Evolutionary conservation across 768 basidiomycete species (phyloP), one percentile per base, ranked within the genome.

Genomic region (Dentipellis fragilis): DNA sequence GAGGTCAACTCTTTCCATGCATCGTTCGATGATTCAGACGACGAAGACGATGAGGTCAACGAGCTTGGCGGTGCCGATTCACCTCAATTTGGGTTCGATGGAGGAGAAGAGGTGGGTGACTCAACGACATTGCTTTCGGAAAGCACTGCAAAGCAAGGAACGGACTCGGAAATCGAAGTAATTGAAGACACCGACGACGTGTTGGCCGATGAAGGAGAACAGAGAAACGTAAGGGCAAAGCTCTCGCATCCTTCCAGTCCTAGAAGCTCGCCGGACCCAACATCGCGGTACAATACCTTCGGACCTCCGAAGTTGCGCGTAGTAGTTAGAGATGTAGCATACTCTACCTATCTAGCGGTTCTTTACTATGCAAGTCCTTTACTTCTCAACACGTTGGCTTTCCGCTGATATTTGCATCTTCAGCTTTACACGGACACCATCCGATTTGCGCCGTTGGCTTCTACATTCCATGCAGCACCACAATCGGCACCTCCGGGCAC

Each of bases 361-460:
- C 71, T 93, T 11, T 92, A 90, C 70, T 93, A 90, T 68, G 89
- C 89, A 62, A 23, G 39, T 14, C 16, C 40, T 34, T 22, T 29
- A 42, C 36, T 42, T 3, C 52, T 36, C 40, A 3, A 23, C 10
- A 23, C 10, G 21, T 29, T 21, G 35, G 51, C 22, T 21, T n/a
- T 21, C n/a, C 4, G 17, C 34, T 46, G 23, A 48, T 48, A 48
- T 42, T 3, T 29, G 40, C 14, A 35, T 17, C 54, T 35, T 12
- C 61, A 91, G 90, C 72, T 93, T 22, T 94, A 93, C 66, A 93
- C 91, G 14, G 89, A 92, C 63, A 78, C 77, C 23, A 87, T 93
- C 59, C 77, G 84, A 29, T 93, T 93, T 60, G 88, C 92, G 0
- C 91, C 91, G 0, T 71, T 93, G 16, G 81, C 89, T 0, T 93